phyloP scores from a whole-genome alignment of 2,329 filamentous ascomycete genomes.

The Aspergillus ustus region DNA sequence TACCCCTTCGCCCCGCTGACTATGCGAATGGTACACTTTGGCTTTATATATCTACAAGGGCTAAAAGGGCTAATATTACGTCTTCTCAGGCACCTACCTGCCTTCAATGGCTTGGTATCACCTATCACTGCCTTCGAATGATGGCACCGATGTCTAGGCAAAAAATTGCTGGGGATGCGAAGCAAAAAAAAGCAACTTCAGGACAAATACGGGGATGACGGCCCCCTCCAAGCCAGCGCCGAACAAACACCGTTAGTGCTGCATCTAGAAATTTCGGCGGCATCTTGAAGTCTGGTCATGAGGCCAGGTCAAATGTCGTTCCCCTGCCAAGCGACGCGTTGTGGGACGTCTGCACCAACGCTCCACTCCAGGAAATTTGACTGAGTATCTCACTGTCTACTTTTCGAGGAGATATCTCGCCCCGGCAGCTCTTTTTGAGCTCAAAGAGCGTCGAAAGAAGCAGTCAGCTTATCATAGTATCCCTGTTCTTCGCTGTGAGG shows the following conservation, averaged over 20 bases:
- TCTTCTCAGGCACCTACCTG: neutral
- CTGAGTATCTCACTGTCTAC: slow-evolving; percentile 11
- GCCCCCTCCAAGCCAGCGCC: slow-evolving; percentile 14
- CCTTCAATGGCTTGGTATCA: neutral
- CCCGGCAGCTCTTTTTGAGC: neutral
- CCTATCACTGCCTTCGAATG: neutral
- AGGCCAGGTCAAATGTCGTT: slow-evolving; percentile 20
- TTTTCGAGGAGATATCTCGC: neutral
- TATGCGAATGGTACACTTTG: neutral
- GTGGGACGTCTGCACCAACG: slow-evolving; percentile 25
- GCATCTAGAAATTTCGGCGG: slow-evolving; percentile 35
- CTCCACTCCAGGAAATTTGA: slow-evolving; percentile 21
- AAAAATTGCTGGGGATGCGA: slow-evolving; percentile 9
- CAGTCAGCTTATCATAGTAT: neutral
- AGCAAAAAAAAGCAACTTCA: slow-evolving; percentile 11
- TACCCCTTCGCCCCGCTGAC: slow-evolving; percentile 1
- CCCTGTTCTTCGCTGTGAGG: neutral
- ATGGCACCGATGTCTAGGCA: neutral
- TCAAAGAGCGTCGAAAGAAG: neutral
- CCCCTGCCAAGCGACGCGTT: slow-evolving; percentile 31
- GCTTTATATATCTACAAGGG: too few relatives aligned
- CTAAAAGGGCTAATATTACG: neutral
- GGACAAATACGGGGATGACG: slow-evolving; percentile 9
- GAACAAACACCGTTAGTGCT: slow-evolving; percentile 28
- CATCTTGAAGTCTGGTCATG: slow-evolving; percentile 16